Conservation (phyloP, 2,329 filamentous ascomycete genomes). For the Myotisia sp. region DNA sequence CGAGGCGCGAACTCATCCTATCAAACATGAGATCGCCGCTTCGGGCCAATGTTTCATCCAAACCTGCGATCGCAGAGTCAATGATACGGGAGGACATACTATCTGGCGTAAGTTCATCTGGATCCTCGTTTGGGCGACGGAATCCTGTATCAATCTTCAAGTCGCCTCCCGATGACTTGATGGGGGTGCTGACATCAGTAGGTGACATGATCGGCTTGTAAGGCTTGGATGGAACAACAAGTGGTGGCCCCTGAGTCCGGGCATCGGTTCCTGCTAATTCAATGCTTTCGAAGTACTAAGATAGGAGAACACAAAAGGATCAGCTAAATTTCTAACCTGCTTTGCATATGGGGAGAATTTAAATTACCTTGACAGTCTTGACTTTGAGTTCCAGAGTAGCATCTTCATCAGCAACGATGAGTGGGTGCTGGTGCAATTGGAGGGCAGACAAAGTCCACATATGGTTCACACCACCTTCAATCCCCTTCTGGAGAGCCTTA, state of each 20-base stretch:
- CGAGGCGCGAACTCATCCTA: constrained; percentile 28
- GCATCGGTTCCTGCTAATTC: constrained; percentile 46
- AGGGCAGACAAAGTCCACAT: constrained; percentile 80
- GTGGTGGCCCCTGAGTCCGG: constrained; percentile 29
- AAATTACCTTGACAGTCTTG: constrained; percentile 47
- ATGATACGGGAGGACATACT: constrained; percentile 36
- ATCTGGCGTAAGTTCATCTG: constrained; percentile 33
- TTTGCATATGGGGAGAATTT: background rate
- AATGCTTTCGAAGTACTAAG: constrained; percentile 56
- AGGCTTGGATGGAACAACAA: constrained; percentile 27
- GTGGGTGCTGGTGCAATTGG: constrained; percentile 65
- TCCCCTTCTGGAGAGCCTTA: constrained; percentile 60
- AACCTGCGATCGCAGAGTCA: constrained; percentile 31
- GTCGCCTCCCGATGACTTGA: constrained; percentile 13
- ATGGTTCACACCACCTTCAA: constrained; percentile 72
- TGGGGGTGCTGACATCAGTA: constrained; percentile 18
- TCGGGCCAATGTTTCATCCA: constrained; percentile 27
- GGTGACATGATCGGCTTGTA: constrained; percentile 18
- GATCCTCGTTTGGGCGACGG: constrained; percentile 25
- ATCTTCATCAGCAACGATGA: constrained; percentile 74
- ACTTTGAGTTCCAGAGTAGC: constrained; percentile 58
- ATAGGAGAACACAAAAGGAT: too few relatives aligned
- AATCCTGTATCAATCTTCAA: constrained; percentile 31
- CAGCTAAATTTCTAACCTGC: background rate
- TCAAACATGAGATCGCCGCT: constrained; percentile 29